A percentile compares a stretch with the other conserved stretches of the same genome.
Evolutionary conservation across 2,329 filamentous ascomycete genomes (phyloP).

Genomic region (Ophiosphaerella herpotricha): DNA sequence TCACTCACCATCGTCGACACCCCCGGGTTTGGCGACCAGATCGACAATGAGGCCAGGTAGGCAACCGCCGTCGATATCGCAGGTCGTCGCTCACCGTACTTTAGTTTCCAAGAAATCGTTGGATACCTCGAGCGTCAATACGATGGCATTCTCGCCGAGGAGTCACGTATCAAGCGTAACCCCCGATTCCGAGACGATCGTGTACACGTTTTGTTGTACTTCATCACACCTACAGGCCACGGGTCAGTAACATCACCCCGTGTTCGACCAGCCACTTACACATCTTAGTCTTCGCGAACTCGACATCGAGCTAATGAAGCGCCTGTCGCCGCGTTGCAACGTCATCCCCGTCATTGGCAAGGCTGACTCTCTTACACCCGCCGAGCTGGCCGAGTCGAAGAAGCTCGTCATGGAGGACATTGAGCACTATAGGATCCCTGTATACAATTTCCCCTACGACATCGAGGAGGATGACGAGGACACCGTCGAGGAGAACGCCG

Average conservation of each 20-base stretch:
- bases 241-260: conserved; percentile 61
- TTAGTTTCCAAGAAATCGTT: conserved; percentile 94
- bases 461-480: conserved; percentile 99
- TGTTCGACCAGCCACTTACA: conserved; percentile 19
- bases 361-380: conserved; percentile 93
- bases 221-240: conserved; percentile 97
- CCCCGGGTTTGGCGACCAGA: conserved; percentile 96
- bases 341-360: conserved; percentile 99
- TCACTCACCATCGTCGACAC: conserved; percentile 98
- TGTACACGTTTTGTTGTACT: conserved; percentile 97
- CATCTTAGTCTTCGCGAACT: conserved; percentile 83
- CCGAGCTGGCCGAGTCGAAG: conserved; percentile 97
- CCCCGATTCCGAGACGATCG: conserved; percentile 99
- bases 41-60: conserved; percentile 98
- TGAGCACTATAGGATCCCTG: conserved; percentile 98
- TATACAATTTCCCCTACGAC: conserved; percentile 99
- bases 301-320: conserved; percentile 99
- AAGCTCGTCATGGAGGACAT: conserved; percentile 99
- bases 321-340: conserved; percentile 95
- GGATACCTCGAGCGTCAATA: conserved; percentile 99
- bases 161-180: conserved; percentile 99
- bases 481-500: conserved; percentile 98
- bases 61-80: conserved; percentile 5
- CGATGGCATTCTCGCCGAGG: conserved; percentile 97
- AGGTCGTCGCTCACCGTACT: conserved; percentile 19